These are phyloP conservation scores for Penicillium paxilli DNA, from an alignment of 495 filamentous ascomycete species.

Conservation along the genomic window DNA sequence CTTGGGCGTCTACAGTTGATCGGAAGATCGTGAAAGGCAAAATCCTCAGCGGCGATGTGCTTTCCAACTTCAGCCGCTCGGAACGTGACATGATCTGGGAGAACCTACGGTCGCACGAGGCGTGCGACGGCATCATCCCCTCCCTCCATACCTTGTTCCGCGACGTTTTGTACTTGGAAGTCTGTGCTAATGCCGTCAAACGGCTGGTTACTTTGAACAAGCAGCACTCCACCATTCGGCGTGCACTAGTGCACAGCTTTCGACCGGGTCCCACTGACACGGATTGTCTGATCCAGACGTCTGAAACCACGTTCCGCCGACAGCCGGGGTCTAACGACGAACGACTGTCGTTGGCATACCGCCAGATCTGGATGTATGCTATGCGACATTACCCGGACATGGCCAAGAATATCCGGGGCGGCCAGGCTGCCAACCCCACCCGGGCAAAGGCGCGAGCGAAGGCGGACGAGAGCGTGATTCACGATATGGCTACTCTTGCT, in stretches of 20 bases:
- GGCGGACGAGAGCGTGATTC: conserved; percentile 23
- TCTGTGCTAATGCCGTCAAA: conserved; percentile 27
- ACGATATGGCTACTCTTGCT: conserved; percentile 30
- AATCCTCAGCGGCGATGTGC: conserved; percentile 19
- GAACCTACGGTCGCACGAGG: conserved; percentile 12
- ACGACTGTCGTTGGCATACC: no score
- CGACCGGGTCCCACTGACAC: neutral
- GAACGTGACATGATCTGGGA: conserved; percentile 26
- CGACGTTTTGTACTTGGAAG: conserved; percentile 32
- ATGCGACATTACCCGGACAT: conserved; percentile 9
- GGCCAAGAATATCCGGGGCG: conserved; percentile 3
- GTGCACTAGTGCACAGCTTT: conserved; percentile 7
- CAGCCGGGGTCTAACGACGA: no score
- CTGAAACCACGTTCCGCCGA: conserved; percentile 19
- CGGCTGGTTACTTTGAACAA: conserved; percentile 16
- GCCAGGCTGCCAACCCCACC: neutral
- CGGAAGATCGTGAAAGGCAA: conserved; percentile 3
- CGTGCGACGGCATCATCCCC: conserved; percentile 19
- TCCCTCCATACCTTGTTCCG: conserved; percentile 36
- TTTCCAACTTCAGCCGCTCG: conserved; percentile 24
- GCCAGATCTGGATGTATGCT: conserved; percentile 4
- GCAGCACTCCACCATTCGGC: conserved; percentile 17
- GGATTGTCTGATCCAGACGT: conserved; percentile 20
- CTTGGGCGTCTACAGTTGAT: conserved; percentile 10
- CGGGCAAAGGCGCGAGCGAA: conserved; percentile 2